Evolutionary conservation across 2,329 filamentous ascomycete species (phyloP), one percentile per base, ranked within the genome.

Genomic region (Diplodia sapinea): DNA sequence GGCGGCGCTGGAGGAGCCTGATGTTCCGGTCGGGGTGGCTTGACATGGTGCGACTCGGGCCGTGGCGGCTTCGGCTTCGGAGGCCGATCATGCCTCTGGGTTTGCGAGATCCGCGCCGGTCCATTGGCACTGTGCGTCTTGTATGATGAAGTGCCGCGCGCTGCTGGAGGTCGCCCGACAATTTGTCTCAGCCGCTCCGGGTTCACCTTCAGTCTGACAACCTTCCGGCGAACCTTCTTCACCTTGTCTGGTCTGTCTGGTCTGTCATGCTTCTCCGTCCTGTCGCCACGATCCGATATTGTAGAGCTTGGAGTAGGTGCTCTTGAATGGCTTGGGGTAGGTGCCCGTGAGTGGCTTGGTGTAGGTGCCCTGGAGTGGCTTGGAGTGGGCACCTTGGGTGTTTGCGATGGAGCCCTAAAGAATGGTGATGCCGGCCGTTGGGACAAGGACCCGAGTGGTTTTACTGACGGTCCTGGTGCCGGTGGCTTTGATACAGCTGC

Each of bases 301-400:
- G 31, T n/a, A 51, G 64, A 59, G 54, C 43, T 59, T 38, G 64
- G 64, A 52, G 64, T 66, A 59, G 64, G 52, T 38, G 64, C 64
- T 50, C 64, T 66, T 9, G 64, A 66, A 11, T 38, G 36, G 36
- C 36, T 38, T 38, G 36, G 36, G 3, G 36, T 38, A 12, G 36
- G 36, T 12, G 36, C 36, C 9, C 36, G 9, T 4, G 36, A 38
- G 9, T 38, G 36, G 36, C 36, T 38, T 38, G 36, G 36, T 3
- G 36, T 38, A 38, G 36, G 36, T 38, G 36, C 36, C 36, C 36
- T 38, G 9, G 36, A 38, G n/a, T 57, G 52, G 17, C 64, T 66
- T 6, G 64, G 64, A 4, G 64, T 66, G 2, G 64, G 64, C 11
- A 63, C 64, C 40, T 59, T 57, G 23, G 59, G 59, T 26, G 47